Evolutionary conservation across 371 early-diverging fungal genomes (phyloP).

Genomic region (Capillidium heterosporum): DNA sequence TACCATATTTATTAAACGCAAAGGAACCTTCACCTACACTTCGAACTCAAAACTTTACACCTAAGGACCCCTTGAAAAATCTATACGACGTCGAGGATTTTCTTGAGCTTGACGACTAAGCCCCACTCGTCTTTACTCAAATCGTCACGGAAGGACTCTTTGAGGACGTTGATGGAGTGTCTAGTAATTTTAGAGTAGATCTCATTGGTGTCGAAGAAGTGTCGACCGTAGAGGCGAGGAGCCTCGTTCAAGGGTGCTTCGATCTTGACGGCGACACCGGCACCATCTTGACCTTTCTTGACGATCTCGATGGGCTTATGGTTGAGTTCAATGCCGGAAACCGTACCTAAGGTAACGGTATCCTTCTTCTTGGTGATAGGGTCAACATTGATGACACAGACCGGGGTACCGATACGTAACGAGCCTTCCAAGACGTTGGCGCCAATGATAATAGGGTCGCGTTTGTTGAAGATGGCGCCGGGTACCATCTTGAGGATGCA

Average conservation of each 20-base stretch:
- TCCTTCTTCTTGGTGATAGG: conserved; percentile 50
- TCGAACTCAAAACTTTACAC: too few species aligned
- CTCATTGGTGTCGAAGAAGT: conserved; percentile 81
- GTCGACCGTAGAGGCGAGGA: conserved; percentile 88
- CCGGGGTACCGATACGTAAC: conserved; percentile 84
- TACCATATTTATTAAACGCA: too few species aligned
- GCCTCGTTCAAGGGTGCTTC: conserved; percentile 75
- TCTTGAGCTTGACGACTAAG: conserved; percentile 68
- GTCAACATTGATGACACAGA: conserved; percentile 81
- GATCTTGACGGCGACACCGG: conserved; percentile 92
- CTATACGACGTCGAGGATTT: conserved; percentile 14
- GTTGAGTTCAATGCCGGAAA: conserved; percentile 93
- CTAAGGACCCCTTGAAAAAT: too few species aligned
- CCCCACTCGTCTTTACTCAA: conserved; percentile 88
- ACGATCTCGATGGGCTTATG: conserved; percentile 73
- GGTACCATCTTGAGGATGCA: conserved; percentile 88
- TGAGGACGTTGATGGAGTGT: conserved; percentile 90
- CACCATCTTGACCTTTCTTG: conserved; percentile 69
- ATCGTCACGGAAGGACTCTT: conserved; percentile 91
- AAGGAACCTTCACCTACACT: too few species aligned
- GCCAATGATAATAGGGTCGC: conserved; percentile 96
- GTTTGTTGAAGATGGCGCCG: conserved; percentile 90
- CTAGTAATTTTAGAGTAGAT: conserved; percentile 73
- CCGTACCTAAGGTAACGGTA: conserved; percentile 71
- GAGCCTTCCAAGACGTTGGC: conserved; percentile 92